Evolutionary conservation across 345 rosid genomes (phyloP).

Genomic region (Litchi chinensis): DNA sequence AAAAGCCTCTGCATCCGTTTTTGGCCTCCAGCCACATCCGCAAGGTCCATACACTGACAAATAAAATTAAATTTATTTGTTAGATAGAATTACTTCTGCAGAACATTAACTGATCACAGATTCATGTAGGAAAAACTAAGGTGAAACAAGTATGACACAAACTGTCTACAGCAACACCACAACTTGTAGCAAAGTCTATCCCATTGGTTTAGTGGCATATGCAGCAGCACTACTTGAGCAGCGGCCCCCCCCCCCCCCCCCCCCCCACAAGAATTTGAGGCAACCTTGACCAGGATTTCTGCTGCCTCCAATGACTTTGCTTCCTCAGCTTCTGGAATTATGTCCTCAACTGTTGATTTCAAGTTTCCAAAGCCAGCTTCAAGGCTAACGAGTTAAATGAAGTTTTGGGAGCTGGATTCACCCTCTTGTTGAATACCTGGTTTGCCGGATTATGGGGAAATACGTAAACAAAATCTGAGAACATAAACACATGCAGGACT

Average conservation of each 20-base stretch:
- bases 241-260: too few relatives aligned
- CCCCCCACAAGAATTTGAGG: conserved; percentile 52
- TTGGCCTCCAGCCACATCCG: background rate
- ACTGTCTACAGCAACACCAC: too few relatives aligned
- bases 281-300: conserved; percentile 58
- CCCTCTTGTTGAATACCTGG: conserved; percentile 37
- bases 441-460: background rate
- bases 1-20: background rate
- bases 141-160: too few relatives aligned
- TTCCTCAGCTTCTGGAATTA: conserved; percentile 63
- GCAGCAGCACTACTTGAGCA: conserved; percentile 66
- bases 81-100: too few relatives aligned
- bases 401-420: conserved; percentile 31
- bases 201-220: conserved; percentile 46
- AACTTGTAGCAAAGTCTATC: too few relatives aligned
- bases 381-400: conserved; percentile 41
- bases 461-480: too few relatives aligned
- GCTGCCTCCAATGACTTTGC: conserved; percentile 54
- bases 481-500: too few relatives aligned
- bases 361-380: conserved; percentile 75
- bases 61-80: too few relatives aligned
- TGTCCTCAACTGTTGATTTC: conserved; percentile 55
- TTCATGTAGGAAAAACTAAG: too few relatives aligned
- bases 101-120: too few relatives aligned
- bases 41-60: background rate